These are phyloP conservation scores for Hypoxylon sp. DNA, from an alignment of 2,329 filamentous ascomycete species.

Conservation along the genomic window DNA sequence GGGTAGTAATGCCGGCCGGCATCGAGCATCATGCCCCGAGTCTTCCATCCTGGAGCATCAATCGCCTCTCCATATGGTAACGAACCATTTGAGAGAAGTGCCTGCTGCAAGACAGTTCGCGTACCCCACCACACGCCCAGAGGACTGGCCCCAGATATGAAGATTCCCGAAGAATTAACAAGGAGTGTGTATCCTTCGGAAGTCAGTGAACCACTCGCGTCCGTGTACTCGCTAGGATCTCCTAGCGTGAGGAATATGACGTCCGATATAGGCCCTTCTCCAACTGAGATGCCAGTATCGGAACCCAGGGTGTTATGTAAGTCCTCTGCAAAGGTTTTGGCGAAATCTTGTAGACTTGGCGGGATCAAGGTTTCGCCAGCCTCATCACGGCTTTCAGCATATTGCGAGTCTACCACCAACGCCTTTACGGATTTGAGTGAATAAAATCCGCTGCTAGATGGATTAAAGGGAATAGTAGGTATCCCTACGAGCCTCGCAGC, in stretches of 20 bases:
- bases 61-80: constrained; percentile 60
- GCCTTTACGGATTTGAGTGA: constrained; percentile 49
- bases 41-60: constrained; percentile 67
- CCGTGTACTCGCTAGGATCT: constrained; percentile 57
- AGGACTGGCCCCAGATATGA: constrained; percentile 66
- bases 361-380: constrained; percentile 66
- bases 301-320: constrained; percentile 52
- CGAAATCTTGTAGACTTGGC: constrained; percentile 64
- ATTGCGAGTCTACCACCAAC: constrained; percentile 63
- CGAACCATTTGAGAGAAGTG: constrained; percentile 57
- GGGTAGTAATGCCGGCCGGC: constrained; percentile 70
- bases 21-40: constrained; percentile 66
- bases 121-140: constrained; percentile 73
- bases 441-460: constrained; percentile 48
- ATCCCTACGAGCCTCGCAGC: constrained; percentile 51
- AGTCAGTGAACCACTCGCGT: constrained; percentile 62
- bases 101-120: constrained; percentile 67
- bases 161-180: constrained; percentile 58
- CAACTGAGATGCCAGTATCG: constrained; percentile 50
- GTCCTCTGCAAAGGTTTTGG: constrained; percentile 60
- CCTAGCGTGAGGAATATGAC: constrained; percentile 65
- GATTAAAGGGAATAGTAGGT: constrained; percentile 56
- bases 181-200: constrained; percentile 65
- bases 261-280: constrained; percentile 38
- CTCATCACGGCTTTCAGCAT: constrained; percentile 59